Conservation (phyloP, 2,329 filamentous ascomycete species). For the Diplodia sapinea region DNA sequence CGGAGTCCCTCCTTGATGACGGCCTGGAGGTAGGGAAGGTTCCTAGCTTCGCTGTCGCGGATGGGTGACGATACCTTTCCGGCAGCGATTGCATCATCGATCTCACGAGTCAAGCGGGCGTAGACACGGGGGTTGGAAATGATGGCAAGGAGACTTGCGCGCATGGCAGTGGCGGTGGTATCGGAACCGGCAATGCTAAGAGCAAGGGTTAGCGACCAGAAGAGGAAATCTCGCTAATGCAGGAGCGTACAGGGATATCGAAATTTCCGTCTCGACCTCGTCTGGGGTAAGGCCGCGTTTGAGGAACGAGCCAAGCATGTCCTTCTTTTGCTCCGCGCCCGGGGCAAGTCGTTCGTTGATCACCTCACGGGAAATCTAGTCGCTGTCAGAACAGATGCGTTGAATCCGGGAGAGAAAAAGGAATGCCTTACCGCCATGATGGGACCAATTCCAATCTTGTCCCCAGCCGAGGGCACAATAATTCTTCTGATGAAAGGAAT, state of each 20-base stretch:
- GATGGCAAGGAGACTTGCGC: slow-evolving; percentile 60
- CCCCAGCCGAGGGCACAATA: slow-evolving; percentile 21
- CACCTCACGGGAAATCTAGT: slow-evolving; percentile 47
- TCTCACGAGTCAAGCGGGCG: slow-evolving; percentile 54
- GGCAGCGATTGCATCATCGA: slow-evolving; percentile 49
- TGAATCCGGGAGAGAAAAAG: not conserved
- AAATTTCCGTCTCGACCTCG: slow-evolving; percentile 53
- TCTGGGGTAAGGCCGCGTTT: slow-evolving; percentile 48
- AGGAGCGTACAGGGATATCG: slow-evolving; percentile 53
- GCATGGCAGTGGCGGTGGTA: slow-evolving; percentile 62
- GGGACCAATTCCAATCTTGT: slow-evolving; percentile 33
- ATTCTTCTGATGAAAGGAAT: slow-evolving; percentile 13
- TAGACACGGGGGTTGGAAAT: slow-evolving; percentile 57
- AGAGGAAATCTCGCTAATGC: slow-evolving; percentile 22
- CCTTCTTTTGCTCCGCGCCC: slow-evolving; percentile 49
- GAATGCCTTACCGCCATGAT: slow-evolving; percentile 33
- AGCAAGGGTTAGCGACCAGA: slow-evolving; percentile 13
- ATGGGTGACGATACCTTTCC: slow-evolving; percentile 51
- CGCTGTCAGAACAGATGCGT: not conserved
- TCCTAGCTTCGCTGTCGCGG: slow-evolving; percentile 48
- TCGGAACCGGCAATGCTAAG: slow-evolving; percentile 54
- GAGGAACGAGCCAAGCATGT: slow-evolving; percentile 63
- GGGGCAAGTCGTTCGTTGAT: slow-evolving; percentile 56
- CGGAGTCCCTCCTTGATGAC: slow-evolving; percentile 56
- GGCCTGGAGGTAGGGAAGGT: slow-evolving; percentile 54